A percentile compares a stretch with the other conserved stretches of the same genome.
Evolutionary conservation across 208 protist species (phyloP).

Genomic region (Borovskyia barvae): DNA sequence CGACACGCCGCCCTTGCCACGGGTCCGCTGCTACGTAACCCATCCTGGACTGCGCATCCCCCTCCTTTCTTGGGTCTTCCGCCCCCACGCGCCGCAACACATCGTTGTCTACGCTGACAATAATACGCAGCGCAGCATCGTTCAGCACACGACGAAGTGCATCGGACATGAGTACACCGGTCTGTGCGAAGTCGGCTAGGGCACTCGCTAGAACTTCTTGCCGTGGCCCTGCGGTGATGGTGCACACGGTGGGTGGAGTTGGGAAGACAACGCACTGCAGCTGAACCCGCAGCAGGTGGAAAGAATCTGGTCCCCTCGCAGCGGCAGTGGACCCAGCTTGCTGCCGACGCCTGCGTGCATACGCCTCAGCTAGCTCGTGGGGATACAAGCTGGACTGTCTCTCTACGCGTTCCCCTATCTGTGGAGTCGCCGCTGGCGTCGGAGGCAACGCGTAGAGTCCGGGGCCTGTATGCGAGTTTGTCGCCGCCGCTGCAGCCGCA

Average conservation of each 20-base stretch:
- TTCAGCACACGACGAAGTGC: conserved; percentile 26
- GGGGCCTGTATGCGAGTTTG: too few relatives aligned
- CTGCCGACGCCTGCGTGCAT: conserved; percentile 14
- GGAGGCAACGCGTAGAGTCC: too few relatives aligned
- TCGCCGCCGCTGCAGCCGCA: too few relatives aligned
- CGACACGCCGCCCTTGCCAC: not conserved
- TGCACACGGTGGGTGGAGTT: conserved; percentile 15
- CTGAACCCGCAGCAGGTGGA: conserved; percentile 23
- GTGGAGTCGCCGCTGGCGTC: not conserved
- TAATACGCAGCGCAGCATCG: conserved; percentile 26
- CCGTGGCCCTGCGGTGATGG: conserved; percentile 5
- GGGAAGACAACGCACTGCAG: conserved; percentile 13
- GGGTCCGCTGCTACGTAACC: not conserved
- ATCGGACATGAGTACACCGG: conserved; percentile 19
- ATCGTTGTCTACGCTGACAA: conserved; percentile 20
- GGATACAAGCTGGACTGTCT: conserved; percentile 20
- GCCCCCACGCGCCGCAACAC: conserved; percentile 20
- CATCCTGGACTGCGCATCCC: not conserved
- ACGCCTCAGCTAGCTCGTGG: conserved; percentile 21
- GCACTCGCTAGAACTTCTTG: conserved; percentile 8
- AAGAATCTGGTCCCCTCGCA: not conserved
- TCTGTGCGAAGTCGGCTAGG: conserved; percentile 16
- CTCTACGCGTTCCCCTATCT: conserved; percentile 1
- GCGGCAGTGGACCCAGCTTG: not conserved
- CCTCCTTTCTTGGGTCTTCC: not conserved